phyloP scores from a whole-genome alignment of 225 moss, liverwort and hornwort species.

The Lunularia cruciata region DNA sequence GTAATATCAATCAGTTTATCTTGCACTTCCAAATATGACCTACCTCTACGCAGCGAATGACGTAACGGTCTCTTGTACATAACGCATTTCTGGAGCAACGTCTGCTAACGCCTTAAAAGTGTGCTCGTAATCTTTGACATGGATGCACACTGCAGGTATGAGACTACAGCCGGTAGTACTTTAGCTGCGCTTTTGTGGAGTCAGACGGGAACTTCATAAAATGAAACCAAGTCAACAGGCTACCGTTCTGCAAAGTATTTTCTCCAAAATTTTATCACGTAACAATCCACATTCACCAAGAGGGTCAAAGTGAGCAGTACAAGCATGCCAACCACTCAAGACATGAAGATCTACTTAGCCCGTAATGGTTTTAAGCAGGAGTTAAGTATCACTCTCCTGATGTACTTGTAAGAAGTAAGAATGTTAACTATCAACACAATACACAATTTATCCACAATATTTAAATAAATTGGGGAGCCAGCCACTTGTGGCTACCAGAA shows the following conservation, averaged over 20 bases:
- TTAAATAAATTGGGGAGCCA: conserved; percentile 35
- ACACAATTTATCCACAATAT: conserved; percentile 52
- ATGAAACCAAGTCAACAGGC: background rate
- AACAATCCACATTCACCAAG: conserved; percentile 6
- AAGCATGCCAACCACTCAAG: background rate
- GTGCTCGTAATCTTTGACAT: no score
- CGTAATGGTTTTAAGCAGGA: conserved; percentile 30
- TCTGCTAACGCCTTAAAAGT: no score
- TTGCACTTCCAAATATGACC: no score
- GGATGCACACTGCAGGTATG: no score
- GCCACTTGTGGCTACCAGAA: conserved; percentile 29
- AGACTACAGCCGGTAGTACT: no score
- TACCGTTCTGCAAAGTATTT: background rate
- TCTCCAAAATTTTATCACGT: conserved; percentile 7
- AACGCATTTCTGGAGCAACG: no score
- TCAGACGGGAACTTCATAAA: no score
- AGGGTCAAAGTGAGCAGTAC: background rate
- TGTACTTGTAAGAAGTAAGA: conserved; percentile 36
- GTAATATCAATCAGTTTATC: no score
- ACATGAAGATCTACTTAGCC: conserved; percentile 11
- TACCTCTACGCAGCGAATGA: no score
- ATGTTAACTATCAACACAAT: conserved; percentile 41
- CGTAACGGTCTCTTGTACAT: no score
- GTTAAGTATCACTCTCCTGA: conserved; percentile 31
- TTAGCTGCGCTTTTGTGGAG: no score